Evolutionary conservation across 164 flowering plant genomes (phyloP).

Genomic region (Dillenia suffruticosa): DNA sequence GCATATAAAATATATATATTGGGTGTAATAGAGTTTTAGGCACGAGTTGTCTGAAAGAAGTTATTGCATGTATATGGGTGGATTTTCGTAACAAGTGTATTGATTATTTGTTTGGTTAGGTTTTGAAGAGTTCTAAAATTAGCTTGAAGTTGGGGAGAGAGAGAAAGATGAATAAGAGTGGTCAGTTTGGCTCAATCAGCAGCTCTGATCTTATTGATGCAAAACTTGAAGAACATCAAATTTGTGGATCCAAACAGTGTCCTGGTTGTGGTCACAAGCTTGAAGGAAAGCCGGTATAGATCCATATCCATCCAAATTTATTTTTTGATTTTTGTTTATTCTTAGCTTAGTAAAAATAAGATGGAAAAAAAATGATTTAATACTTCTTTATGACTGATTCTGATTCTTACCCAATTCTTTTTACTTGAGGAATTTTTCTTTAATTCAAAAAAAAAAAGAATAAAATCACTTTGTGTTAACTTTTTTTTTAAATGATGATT

Average conservation of each 20-base stretch:
- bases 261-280: constrained; percentile 95
- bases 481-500: background rate
- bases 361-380: constrained; percentile 6
- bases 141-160: background rate
- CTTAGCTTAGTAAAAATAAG: constrained; percentile 24
- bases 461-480: background rate
- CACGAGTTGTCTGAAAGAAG: too few relatives aligned
- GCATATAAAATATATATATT: background rate
- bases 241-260: constrained; percentile 88
- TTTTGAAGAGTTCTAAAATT: too few relatives aligned
- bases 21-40: too few relatives aligned
- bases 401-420: background rate
- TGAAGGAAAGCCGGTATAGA: constrained; percentile 73
- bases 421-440: background rate
- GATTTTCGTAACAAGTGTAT: too few relatives aligned
- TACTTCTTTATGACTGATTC: background rate
- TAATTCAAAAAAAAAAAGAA: background rate
- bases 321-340: constrained; percentile 15
- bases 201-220: constrained; percentile 90
- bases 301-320: background rate
- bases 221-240: constrained; percentile 89
- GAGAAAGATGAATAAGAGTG: constrained; percentile 32
- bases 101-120: too few relatives aligned
- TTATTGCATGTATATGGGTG: too few relatives aligned
- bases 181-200: constrained; percentile 42